Evolutionary conservation across 306 rosid genomes (phyloP), one percentile per base, ranked within the genome.

Genomic region (Quercus aquifolioides): DNA sequence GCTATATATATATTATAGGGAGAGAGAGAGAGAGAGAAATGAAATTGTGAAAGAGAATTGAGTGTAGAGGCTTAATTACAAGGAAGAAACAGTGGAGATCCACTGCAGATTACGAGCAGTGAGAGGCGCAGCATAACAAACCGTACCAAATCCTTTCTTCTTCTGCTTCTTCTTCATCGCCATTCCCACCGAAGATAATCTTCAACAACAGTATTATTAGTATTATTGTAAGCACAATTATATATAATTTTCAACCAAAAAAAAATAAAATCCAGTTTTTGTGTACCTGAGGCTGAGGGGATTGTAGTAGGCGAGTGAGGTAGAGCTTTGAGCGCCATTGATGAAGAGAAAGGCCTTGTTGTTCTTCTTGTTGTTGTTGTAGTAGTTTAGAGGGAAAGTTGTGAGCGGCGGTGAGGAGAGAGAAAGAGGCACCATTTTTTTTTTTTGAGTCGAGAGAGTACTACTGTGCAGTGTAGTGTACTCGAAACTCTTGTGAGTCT

Each of bases 81-180:
- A 83, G 63, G 94, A 70, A 74, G 92, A 90, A 78, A 92, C 70
- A 62, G 86, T 28, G 52, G 92, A 83, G 88, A 94, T 80, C 89
- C 87, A 90, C 69, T 87, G 97, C 67, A 94, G 78, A 80, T 67
- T 87, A 54, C 85, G 78, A 81, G 75, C 71, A 63, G 84, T n/a
- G 70, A 94, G 30, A 78, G 94, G 90, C 69, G 79, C 67, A 76
- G 97, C 87, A 73, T 85, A 87, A 72, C 90, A 90, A 79, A 78
- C 81, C 9, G 82, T 78, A 51, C 88, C 76, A 58, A 78, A 75
- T 35, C 85, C 89, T 58, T 78, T 60, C 72, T 31, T 71, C 65
- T 56, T 82, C 60, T 78, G 76, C 79, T 23, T 78, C 52, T 72
- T 85, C 28, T 43, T 68, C 64, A 18, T 74, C 83, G 55, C 58